These are phyloP conservation scores for Lactuca sativa DNA, from an alignment of 129 eudicot genomes.

Conservation along the genomic window DNA sequence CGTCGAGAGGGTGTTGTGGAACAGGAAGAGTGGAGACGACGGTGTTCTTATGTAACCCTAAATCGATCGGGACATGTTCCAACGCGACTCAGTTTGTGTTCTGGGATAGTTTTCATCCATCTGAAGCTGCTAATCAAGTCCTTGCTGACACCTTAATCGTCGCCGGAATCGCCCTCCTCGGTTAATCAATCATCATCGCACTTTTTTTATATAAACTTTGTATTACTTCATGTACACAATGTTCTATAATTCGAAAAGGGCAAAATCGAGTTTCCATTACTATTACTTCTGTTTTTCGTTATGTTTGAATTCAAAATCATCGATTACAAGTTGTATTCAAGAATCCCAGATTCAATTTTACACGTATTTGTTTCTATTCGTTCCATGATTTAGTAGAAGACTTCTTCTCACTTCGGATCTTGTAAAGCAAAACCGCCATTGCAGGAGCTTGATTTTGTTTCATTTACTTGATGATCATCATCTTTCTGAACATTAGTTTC, in stretches of 20 bases:
- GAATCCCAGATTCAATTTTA: conserved; percentile 5
- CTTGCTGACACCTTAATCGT: conserved; percentile 70
- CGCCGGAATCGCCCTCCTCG: conserved; percentile 70
- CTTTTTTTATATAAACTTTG: conserved; percentile 30
- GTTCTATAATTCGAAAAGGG: conserved; percentile 17
- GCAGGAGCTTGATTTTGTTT: conserved; percentile 4
- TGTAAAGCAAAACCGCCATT: conserved; percentile 16
- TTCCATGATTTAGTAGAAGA: background rate
- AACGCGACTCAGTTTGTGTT: conserved; percentile 81
- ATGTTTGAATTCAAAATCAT: conserved; percentile 24
- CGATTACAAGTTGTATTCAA: conserved; percentile 9
- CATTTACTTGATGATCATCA: conserved; percentile 8
- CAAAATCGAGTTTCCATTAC: conserved; percentile 11
- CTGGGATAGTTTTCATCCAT: conserved; percentile 97
- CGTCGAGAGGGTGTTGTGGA: conserved; percentile 89
- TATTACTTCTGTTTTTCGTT: conserved; percentile 15
- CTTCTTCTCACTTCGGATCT: conserved; percentile 5
- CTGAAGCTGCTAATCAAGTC: conserved; percentile 82
- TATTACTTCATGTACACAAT: conserved; percentile 37
- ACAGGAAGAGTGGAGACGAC: conserved; percentile 86
- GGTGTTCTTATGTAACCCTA: conserved; percentile 69
- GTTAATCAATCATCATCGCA: conserved; percentile 25
- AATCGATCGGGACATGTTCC: conserved; percentile 75
- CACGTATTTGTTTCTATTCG: background rate
- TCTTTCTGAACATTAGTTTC: conserved; percentile 20